Evolutionary conservation across 345 rosid genomes (phyloP), one percentile per base, ranked within the genome.

Genomic region (Arabidopsis thaliana): DNA sequence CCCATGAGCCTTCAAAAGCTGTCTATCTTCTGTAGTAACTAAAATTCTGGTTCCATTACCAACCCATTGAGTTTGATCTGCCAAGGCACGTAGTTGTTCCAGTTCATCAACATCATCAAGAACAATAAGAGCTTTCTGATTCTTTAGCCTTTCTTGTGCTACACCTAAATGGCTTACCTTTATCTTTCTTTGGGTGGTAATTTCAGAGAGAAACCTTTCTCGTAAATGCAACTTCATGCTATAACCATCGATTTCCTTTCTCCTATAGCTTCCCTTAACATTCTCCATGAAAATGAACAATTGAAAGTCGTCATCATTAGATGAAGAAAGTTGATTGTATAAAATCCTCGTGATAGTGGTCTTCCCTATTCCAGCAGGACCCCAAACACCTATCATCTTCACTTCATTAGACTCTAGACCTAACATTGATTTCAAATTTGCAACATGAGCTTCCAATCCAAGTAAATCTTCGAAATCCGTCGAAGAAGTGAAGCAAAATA

Each of bases 71-170:
- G 57, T 61, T 51, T 71, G 16, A 6, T 85, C 86, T 6, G 79
- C 81, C 5, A 91, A 52, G 24, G 81, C 89, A 20, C 83, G 9
- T 20, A 88, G 72, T 65, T 88, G 88, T 11, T 28, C 64, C 25
- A 60, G 30, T 32, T 86, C 51, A 50, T 83, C 84, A 4, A 87
- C 84, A 74, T 91, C 91, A 34, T 91, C 89, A 4, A 88, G 74
- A 57, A 88, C 84, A 14, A 86, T 45, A 10, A 85, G 50, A 56
- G 79, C 83, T 28, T 41, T 76, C 36, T 55, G 64, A 1, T 70
- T 82, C 4, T 6, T 20, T 16, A 73, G 32, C 38, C 65, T 33
- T 40, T 62, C 52, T 48, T 32, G 41, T 3, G 69, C 62, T 12
- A 51, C 50, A n/a, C 51, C 69, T 25, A 73, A 38, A 9, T 64